Base-by-base conservation (phyloP, 805 yeast species). In the Zygosaccharomyces gambellarensis region DNA sequence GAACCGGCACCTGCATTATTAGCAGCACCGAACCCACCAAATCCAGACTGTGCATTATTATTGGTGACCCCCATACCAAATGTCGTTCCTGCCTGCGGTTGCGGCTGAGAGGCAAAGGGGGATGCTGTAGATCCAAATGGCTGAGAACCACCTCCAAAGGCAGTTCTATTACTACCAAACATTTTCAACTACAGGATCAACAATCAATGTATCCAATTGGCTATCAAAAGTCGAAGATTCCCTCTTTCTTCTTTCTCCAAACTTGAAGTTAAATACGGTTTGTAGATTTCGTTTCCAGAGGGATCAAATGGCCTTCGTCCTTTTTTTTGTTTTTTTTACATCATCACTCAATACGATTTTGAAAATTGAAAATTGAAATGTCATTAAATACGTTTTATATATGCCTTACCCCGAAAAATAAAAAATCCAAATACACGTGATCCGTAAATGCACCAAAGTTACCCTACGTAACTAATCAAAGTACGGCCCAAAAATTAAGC, bases 51-150 rank as follows among this genome's bases (percentile, higher is more conserved):
- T 31, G 69, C 60, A 53, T 64, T 64, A 47, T 54, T 56, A 30
- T 57, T 54, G 42, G 17, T 60, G 47, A 23, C 80, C 80, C 60
- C 27, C 77, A 46, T 67, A 43, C 77, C 66, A 40, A 69, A 53
- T 5, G 55, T 47, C 25, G 64, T 54, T n/a, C 36, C 19, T 29
- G 56, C 48, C 17, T 53, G 53, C 46, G 47, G 46, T 38, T 56
- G 62, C 57, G 52, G 56, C 55, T 61, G 51, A 9, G 53, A 34
- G 28, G 61, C 59, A 46, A 58, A 59, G 17, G 60, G 53, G 30
- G 62, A 57, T 9, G 57, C 48, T 30, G 49, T 46, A 34, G 59
- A 40, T 36, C 54, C 54, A 41, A 58, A 57, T n/a, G 61, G 58
- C 32, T 54, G 60, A 14, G 54, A 44, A 29, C 53, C 50, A 11